phyloP scores from a whole-genome alignment of 1,139 yeast genomes.

The Fermentozyma sake region DNA sequence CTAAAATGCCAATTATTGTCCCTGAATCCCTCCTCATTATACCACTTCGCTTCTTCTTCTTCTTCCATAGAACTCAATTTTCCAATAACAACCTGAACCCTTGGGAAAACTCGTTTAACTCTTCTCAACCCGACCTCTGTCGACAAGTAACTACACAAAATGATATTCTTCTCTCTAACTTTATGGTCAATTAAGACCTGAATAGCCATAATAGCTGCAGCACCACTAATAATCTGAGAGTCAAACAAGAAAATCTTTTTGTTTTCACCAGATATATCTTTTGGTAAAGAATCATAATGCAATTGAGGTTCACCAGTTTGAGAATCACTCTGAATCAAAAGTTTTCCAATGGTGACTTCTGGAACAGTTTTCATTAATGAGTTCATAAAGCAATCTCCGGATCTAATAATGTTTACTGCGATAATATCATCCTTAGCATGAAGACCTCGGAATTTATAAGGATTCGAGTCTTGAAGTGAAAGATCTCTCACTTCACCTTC shows the following conservation, averaged over 20 bases:
- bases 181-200: constrained; percentile 84
- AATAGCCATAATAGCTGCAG: constrained; percentile 91
- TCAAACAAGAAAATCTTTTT: constrained; percentile 68
- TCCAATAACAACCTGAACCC: constrained; percentile 67
- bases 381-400: constrained; percentile 88
- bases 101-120: constrained; percentile 67
- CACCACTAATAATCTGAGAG: constrained; percentile 87
- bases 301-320: constrained; percentile 90
- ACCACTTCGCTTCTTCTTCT: constrained; percentile 19
- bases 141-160: constrained; percentile 69
- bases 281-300: constrained; percentile 67
- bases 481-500: too few relatives aligned
- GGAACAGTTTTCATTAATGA: constrained; percentile 75
- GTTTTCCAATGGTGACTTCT: constrained; percentile 72
- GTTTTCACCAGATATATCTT: constrained; percentile 22
- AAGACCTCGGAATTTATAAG: constrained; percentile 35
- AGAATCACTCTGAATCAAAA: constrained; percentile 83
- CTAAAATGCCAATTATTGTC: constrained; percentile 61
- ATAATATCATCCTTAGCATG: constrained; percentile 45
- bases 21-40: constrained; percentile 32
- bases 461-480: too few relatives aligned
- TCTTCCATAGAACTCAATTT: constrained; percentile 45
- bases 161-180: constrained; percentile 57
- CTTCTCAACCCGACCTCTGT: constrained; percentile 80
- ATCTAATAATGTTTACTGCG: constrained; percentile 77